phyloP scores from a whole-genome alignment of 2,329 filamentous ascomycete genomes.

The Fusarium liriodendri region DNA sequence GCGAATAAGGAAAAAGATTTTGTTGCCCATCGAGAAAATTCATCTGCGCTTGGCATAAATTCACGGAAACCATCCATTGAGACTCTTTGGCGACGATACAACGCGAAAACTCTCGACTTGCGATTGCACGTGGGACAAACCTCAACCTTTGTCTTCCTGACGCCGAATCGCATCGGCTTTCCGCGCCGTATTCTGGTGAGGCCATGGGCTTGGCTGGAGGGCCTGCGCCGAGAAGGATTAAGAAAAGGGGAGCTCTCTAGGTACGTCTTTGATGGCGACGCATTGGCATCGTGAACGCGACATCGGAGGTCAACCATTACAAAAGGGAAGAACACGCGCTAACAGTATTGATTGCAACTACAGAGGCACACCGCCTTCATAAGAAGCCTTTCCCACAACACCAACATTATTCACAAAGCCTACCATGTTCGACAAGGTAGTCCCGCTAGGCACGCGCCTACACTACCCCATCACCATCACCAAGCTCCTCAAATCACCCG shows the following conservation, averaged over 20 bases:
- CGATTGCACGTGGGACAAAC: conserved; percentile 24
- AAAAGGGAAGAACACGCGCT: conserved; percentile 15
- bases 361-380: conserved; percentile 21
- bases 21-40: background rate
- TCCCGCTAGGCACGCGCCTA: conserved; percentile 71
- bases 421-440: conserved; percentile 54
- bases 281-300: conserved; percentile 12
- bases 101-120: conserved; percentile 13
- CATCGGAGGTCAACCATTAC: background rate
- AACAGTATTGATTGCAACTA: background rate
- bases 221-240: conserved; percentile 44
- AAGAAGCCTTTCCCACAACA: conserved; percentile 2
- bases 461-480: conserved; percentile 95
- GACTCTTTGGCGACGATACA: background rate
- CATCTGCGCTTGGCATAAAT: background rate
- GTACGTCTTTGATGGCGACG: conserved; percentile 32
- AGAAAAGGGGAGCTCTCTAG: conserved; percentile 46
- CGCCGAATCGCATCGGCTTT: conserved; percentile 27
- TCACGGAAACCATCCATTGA: conserved; percentile 17
- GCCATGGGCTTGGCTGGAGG: conserved; percentile 51
- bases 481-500: conserved; percentile 80
- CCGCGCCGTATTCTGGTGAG: conserved; percentile 34
- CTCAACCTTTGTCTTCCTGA: conserved; percentile 1
- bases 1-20: background rate
- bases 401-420: conserved; percentile 4